phyloP scores from a whole-genome alignment of 176 grass and related monocot genomes.

The Aechmea fasciata region DNA sequence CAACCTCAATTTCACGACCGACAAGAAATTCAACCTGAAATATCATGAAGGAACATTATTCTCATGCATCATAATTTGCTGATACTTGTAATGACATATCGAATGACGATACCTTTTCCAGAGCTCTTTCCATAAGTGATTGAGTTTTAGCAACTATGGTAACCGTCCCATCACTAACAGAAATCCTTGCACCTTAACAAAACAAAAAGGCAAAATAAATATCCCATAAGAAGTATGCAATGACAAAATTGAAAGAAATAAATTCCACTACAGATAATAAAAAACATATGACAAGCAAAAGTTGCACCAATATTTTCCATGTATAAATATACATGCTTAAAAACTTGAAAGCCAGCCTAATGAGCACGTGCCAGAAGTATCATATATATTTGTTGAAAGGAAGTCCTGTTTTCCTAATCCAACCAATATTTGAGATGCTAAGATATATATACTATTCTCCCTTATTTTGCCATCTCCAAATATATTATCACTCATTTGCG shows the following conservation, averaged over 20 bases:
- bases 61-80: not conserved
- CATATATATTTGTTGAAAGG: not conserved
- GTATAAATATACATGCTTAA: not conserved
- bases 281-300: not conserved
- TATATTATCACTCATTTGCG: no score
- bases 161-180: slow-evolving; percentile 77
- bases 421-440: not conserved
- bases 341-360: not conserved
- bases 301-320: not conserved
- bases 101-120: slow-evolving; percentile 61
- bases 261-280: not conserved
- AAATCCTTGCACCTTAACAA: slow-evolving; percentile 71
- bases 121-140: slow-evolving; percentile 76
- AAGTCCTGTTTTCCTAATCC: not conserved
- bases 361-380: no score
- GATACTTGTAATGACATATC: not conserved
- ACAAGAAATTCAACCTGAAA: slow-evolving; percentile 51
- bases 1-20: slow-evolving; percentile 83
- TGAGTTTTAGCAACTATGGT: slow-evolving; percentile 97
- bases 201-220: slow-evolving; percentile 16
- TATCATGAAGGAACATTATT: not conserved
- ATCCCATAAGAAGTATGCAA: not conserved
- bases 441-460: not conserved
- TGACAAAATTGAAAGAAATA: not conserved
- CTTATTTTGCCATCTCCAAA: no score